Evolutionary conservation across 192 early-diverging fungal genomes (phyloP).

Genomic region (Backusella westeae): DNA sequence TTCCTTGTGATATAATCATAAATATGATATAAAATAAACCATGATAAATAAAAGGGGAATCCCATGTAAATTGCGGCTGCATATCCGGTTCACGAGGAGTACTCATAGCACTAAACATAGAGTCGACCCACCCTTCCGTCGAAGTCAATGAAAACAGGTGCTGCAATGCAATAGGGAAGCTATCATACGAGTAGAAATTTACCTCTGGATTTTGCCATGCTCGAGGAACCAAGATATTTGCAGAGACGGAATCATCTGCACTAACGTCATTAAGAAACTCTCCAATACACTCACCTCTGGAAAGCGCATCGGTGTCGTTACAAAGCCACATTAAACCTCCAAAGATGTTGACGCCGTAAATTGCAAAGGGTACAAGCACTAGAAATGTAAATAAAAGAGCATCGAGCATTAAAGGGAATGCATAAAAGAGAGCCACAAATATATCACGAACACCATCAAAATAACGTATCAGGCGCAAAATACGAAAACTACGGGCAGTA

Average conservation of each 20-base stretch:
- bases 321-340: slow-evolving; percentile 45
- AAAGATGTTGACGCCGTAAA: slow-evolving; percentile 54
- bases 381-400: slow-evolving; percentile 45
- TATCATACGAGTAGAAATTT: slow-evolving; percentile 47
- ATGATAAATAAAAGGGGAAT: slow-evolving; percentile 22
- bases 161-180: slow-evolving; percentile 41
- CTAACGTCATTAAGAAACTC: slow-evolving; percentile 25
- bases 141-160: slow-evolving; percentile 51
- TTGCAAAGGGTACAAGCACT: slow-evolving; percentile 47
- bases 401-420: slow-evolving; percentile 53
- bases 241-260: slow-evolving; percentile 2
- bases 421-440: slow-evolving; percentile 33
- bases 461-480: slow-evolving; percentile 33
- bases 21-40: slow-evolving; percentile 22
- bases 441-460: slow-evolving; percentile 27
- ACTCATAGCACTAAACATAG: slow-evolving; percentile 33
- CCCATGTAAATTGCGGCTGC: slow-evolving; percentile 28
- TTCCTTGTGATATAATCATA: slow-evolving; percentile 34
- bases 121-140: slow-evolving; percentile 51
- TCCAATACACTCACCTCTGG: slow-evolving; percentile 34
- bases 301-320: slow-evolving; percentile 24
- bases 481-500: slow-evolving; percentile 46
- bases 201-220: slow-evolving; percentile 50
- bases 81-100: slow-evolving; percentile 22
- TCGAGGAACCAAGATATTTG: slow-evolving; percentile 38